Evolutionary conservation across 805 yeast species (phyloP).

Genomic region (Saccharomycopsis olivae): DNA sequence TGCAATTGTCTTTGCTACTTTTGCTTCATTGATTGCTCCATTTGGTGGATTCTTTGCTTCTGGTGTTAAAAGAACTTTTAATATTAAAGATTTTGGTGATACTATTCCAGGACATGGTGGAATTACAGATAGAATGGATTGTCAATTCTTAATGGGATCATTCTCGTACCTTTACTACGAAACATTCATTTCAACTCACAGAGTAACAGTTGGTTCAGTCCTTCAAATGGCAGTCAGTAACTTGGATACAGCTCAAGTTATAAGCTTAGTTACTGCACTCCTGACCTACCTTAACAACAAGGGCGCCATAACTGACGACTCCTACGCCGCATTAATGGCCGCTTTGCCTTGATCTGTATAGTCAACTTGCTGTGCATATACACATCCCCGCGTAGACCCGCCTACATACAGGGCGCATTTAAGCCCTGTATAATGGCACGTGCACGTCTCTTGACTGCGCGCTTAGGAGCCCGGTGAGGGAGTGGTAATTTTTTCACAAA

Average conservation of each 20-base stretch:
- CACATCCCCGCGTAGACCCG: too few relatives aligned
- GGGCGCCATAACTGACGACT: slow-evolving; percentile 19
- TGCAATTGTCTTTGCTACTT: slow-evolving; percentile 74
- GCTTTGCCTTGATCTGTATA: neutral
- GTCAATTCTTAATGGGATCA: slow-evolving; percentile 97
- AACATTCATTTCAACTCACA: slow-evolving; percentile 71
- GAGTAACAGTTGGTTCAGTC: slow-evolving; percentile 62
- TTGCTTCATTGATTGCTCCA: slow-evolving; percentile 95
- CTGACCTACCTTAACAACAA: slow-evolving; percentile 36
- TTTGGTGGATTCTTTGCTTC: slow-evolving; percentile 98
- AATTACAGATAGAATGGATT: slow-evolving; percentile 92
- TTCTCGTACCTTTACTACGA: slow-evolving; percentile 88
- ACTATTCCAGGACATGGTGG: slow-evolving; percentile 99
- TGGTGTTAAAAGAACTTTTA: slow-evolving; percentile 93
- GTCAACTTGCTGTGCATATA: too few relatives aligned
- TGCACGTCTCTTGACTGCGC: too few relatives aligned
- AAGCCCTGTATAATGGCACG: too few relatives aligned
- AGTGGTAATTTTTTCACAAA: too few relatives aligned
- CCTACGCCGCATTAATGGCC: neutral
- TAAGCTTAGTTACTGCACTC: slow-evolving; percentile 50
- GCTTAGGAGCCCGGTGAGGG: too few relatives aligned
- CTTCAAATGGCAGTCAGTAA: slow-evolving; percentile 69
- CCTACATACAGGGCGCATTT: too few relatives aligned
- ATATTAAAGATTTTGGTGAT: slow-evolving; percentile 94
- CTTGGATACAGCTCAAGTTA: slow-evolving; percentile 52